Evolutionary conservation across 306 rosid species (phyloP).

Genomic region (Gynostemma pentaphyllum): DNA sequence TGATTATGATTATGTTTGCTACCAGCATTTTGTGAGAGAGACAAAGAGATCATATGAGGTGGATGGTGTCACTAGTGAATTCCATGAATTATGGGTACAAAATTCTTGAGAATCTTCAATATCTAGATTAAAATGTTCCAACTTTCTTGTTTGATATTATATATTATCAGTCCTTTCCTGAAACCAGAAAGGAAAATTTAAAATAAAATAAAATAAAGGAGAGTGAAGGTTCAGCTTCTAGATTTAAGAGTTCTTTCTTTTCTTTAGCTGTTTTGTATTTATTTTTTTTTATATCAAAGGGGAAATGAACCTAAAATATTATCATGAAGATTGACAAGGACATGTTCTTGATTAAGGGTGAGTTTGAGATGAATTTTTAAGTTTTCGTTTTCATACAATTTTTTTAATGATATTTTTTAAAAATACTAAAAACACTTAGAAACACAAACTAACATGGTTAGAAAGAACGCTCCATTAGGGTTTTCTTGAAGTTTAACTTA

Average conservation of each 20-base stretch:
- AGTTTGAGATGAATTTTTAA: too few species aligned
- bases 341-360: slow-evolving; percentile 4
- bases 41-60: background rate
- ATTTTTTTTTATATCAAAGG: slow-evolving; percentile 3
- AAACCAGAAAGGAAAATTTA: background rate
- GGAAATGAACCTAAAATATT: background rate
- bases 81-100: background rate
- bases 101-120: background rate
- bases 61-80: too few species aligned
- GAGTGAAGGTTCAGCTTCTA: slow-evolving; percentile 4
- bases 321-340: background rate
- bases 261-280: background rate
- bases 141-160: slow-evolving; percentile 8
- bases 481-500: too few species aligned
- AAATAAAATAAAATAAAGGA: background rate
- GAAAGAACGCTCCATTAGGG: too few species aligned
- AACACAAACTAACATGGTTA: too few species aligned
- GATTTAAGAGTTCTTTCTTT: background rate
- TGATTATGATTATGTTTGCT: too few species aligned
- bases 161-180: background rate
- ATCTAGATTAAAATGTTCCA: background rate
- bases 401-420: too few species aligned
- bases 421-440: too few species aligned
- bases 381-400: too few species aligned
- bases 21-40: background rate